Percentiles rank a stretch among this genome's conserved stretches.
These are phyloP conservation scores for Exserohilum rostratum DNA, from an alignment of 2,329 filamentous ascomycete genomes.

Conservation along the genomic window DNA sequence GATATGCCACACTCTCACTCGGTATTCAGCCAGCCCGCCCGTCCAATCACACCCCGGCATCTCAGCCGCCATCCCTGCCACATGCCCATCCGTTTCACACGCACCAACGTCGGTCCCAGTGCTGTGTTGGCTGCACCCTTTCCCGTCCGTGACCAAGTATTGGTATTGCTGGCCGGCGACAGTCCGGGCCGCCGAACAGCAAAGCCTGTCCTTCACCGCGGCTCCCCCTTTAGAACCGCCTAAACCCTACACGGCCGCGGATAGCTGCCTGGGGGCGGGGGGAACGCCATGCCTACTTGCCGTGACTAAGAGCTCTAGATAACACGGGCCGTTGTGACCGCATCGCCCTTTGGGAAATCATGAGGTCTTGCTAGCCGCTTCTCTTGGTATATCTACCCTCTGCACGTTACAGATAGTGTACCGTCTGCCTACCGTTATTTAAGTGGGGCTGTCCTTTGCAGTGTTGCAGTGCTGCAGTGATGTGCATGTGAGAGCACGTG, in stretches of 20 bases:
- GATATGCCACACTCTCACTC: constrained; percentile 21
- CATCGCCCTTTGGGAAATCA: too few relatives aligned
- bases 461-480: constrained; percentile 5
- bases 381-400: too few relatives aligned
- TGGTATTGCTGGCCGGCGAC: neutral
- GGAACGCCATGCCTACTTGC: too few relatives aligned
- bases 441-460: constrained; percentile 6
- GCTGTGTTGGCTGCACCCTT: neutral
- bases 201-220: neutral
- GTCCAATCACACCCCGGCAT: neutral
- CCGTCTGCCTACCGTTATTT: constrained; percentile 1
- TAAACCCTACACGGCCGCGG: constrained; percentile 11
- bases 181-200: neutral
- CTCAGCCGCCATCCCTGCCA: constrained; percentile 18
- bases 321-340: too few relatives aligned
- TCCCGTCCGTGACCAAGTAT: neutral
- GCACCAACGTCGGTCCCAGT: neutral
- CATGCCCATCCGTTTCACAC: constrained; percentile 5
- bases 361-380: too few relatives aligned
- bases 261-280: neutral
- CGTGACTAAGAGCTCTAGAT: neutral
- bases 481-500: constrained; percentile 6
- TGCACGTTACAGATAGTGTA: neutral
- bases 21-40: constrained; percentile 8
- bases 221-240: neutral